A percentile compares a stretch with the other conserved stretches of the same genome.
Conservation (phyloP, 139 green algal genomes). For the Mesotaenium endlicherianum region DNA sequence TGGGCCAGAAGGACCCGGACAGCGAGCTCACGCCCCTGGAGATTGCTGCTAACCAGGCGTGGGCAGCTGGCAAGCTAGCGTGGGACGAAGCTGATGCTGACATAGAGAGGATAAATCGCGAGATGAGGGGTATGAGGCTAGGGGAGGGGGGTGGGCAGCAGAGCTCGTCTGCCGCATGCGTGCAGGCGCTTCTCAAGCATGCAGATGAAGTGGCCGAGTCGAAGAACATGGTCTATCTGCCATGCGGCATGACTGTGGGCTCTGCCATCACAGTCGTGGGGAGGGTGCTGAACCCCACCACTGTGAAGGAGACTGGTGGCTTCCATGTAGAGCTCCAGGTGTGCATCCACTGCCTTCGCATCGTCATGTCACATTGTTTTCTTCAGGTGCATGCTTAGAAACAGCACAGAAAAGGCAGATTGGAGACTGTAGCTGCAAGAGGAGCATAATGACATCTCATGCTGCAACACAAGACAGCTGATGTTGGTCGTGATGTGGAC, state of each 20-base stretch:
- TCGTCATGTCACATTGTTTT: background rate
- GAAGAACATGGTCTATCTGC: background rate
- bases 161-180: background rate
- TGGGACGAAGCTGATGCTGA: background rate
- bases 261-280: constrained; percentile 31
- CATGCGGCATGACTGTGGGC: constrained; percentile 32
- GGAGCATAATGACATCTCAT: background rate
- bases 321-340: constrained; percentile 35
- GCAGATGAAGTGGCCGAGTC: background rate
- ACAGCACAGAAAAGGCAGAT: too few relatives aligned
- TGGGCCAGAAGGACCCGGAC: too few relatives aligned
- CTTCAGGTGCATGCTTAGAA: too few relatives aligned
- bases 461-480: background rate
- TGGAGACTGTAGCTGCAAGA: background rate
- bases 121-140: background rate
- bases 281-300: background rate
- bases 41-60: background rate
- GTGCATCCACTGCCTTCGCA: background rate
- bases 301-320: background rate
- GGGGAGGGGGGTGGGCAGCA: background rate
- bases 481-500: background rate
- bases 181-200: too few relatives aligned
- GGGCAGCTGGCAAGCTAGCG: background rate
- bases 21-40: constrained; percentile 1
- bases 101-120: background rate